Base-by-base conservation (phyloP, 106 monocot genomes). In the Apostasia ramifera region DNA sequence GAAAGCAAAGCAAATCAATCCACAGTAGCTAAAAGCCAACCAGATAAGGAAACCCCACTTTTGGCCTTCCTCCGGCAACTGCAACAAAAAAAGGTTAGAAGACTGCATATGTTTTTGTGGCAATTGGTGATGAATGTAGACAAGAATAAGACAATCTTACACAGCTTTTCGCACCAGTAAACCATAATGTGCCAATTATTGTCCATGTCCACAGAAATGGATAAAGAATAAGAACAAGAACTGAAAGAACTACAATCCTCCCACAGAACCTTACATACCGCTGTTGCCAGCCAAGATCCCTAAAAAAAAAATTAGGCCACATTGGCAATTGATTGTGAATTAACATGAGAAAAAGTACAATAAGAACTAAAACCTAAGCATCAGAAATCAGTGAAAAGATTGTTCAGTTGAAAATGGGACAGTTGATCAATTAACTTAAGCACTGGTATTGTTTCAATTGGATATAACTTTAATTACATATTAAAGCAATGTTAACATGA, bases 121-220 rank as follows among this genome's bases (percentile, higher is more conserved):
- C 8, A 65, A 38, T 43, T 9, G 4, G 13, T 44, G 43, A 4
- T 42, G 9, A 50, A 47, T 1, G 4, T 46, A 46, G 48, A 53
- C 3, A 59, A 43, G 12, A 47, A 6, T 66, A 46, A 63, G 59
- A 40, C 66, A 53, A 74, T 26, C 95, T 82, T 78, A 97, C 95
- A 83, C 95, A 97, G 70, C 87, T 82, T 77, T 75, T 89, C 54
- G 92, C 83, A 85, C 86, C 92, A 46, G 74, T 79, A 59, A 97
- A 97, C 95, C 95, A 97, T 51, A 92, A 67, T 60, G 95, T 97
- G 70, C 95, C 95, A 56, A 92, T 79, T 61, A 97, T 82, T 26
- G 92, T 97, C 95, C 95, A 97, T 40, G 83, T 71, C 89, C 95
- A 97, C 37, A 97, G 86, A 83, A 97, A 97, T 38, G 95, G 95